Evolutionary conservation across 257 asterid genomes (phyloP), one percentile per base, ranked within the genome.

Genomic region (Gentiana dahurica): DNA sequence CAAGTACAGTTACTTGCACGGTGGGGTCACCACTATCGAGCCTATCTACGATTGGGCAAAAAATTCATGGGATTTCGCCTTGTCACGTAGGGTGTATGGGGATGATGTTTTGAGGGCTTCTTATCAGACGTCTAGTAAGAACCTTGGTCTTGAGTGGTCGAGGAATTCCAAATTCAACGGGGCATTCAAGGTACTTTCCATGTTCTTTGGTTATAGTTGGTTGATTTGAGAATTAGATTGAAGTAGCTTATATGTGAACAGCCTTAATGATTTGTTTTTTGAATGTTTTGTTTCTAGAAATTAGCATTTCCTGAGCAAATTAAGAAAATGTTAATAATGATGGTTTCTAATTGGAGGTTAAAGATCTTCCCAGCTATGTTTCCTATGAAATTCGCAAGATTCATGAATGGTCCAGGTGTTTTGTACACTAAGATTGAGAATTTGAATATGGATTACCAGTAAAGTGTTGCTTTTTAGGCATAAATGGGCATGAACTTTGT

Each of bases 81-180:
- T 87, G 50, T 67, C 90, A 1, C 82, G 81, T 62, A 85, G 69
- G 71, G 78, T 80, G 49, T 86, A 71, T 54, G 95, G 82, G 13
- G 86, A 75, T 51, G 95, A 85, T 62, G 73, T 85, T 55, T 55
- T 91, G 56, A 79, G 63, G 81, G 95, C 89, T 69, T 79, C 94
- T 12, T 91, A 87, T 70, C 97, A 87, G 79, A 75, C 95, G 1
- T 73, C 86, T 12, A 77, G 71, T 66, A 87, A 71, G 80, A 77
- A 85, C 65, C 74, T 91, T 82, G 95, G 90, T 66, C 80, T 91
- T 13, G 94, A 87, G 74, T 91, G 98, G 98, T 71, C 81, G 1
- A 74, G 95, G 68, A 81, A 67, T 67, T 83, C 94, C 8, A 83
- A 81, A 71, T 37, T 63, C 57, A 76, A 75, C 55, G 98, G 98